Evolutionary conservation across 2,329 filamentous ascomycete species (phyloP), one percentile per base, ranked within the genome.

Genomic region (Fusarium tuaranense): DNA sequence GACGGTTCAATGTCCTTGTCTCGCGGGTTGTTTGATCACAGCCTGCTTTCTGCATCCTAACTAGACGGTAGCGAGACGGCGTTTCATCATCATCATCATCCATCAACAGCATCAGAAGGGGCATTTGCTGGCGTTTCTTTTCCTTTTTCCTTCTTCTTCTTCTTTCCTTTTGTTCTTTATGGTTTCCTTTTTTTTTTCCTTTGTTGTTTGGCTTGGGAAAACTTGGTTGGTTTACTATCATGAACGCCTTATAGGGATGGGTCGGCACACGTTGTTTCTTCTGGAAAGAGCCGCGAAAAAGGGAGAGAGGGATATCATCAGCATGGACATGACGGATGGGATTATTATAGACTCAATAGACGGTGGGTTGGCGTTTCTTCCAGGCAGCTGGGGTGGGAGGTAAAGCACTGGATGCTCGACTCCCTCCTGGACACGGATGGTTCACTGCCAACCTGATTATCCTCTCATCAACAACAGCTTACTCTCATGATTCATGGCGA

Each of bases 331-430:
- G 68, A 70, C 20, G 41, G 9, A 57, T 18, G 30, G 64, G 53
- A 58, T 60, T 53, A 30, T 18, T 66, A 63, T 73, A 78, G 70
- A 79, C 22, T 64, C 69, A 72, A 78, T 78, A 78, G 73, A 79
- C 67, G 68, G 70, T 27, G 57, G 71, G 66, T 38, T 58, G 77
- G 77, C 73, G 77, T 78, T 76, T 65, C 51, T 66, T 61, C 62
- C 63, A 51, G 67, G 67, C 68, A 67, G 69, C 57, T 65, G 58
- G 65, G 44, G 57, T 44, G 46, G 65, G 63, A 59, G 58, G 25
- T 58, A 36, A 39, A 67, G 67, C 57, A 65, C 63, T 76, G 46
- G 70, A 70, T 62, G 67, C 55, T 63, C 18, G n/a, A 64, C 32
- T 73, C 16, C 51, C 38, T 55, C 34, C 63, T 51, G 53, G 67